Evolutionary conservation across 805 yeast genomes (phyloP), one percentile per base, ranked within the genome.

Genomic region (Ogataea paradorogensis): DNA sequence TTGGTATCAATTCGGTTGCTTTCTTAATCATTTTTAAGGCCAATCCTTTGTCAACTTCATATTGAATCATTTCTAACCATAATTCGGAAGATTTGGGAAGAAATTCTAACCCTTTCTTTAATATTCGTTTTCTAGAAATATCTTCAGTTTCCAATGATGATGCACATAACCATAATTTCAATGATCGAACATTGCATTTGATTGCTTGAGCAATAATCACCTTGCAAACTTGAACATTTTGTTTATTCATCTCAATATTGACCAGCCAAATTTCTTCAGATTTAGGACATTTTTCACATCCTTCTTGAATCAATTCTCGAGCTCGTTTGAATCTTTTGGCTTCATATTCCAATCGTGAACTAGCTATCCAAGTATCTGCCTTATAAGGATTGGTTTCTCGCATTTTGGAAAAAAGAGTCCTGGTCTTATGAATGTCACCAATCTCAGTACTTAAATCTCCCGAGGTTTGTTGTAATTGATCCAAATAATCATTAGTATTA

Each of bases 211-310:
- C 74, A 2, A 81, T 80, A 9, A 89, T 69, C 1, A 69, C 62
- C 53, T 76, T 80, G 35, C 85, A 73, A 11, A 71, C 56, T 29
- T 61, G 63, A 2, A 59, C 18, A 33, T 76, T 73, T 8, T 59
- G 53, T 3, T 61, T 61, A 53, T 87, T 79, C 9, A 90, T 62
- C 33, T 86, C 69, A 5, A 91, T 66, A 53, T 74, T 82, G 47
- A 86, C 95, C 7, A 90, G 59, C 99, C 99, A 91, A 0, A 89
- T 67, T 9, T 77, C 83, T 43, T 81, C 95, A 48, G 70, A 76
- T 27, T 64, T 66, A 0, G 89, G 86, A 48, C 90, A 78, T 30
- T 66, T 66, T 4, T 65, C 67, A 53, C 96, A 84, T 2, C 95
- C 99, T 55, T 85, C 78, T n/a, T 68, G 69, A 6, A 89, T 81